Evolutionary conservation across 148 eudicot genomes (phyloP).

Genomic region (Euryodendron excelsum): DNA sequence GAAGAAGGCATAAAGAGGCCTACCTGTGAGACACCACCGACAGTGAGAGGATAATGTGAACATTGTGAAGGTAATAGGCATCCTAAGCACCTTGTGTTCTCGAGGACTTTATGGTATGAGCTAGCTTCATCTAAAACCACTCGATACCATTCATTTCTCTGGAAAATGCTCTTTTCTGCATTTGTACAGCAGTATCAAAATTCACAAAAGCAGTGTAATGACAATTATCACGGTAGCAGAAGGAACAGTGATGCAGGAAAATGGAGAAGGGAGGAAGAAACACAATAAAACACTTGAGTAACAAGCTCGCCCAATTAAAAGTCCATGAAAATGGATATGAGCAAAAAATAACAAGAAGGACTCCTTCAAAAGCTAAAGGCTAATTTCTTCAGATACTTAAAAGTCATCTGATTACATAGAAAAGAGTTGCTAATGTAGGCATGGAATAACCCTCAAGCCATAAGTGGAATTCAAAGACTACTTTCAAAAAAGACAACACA

Average conservation of each 20-base stretch:
- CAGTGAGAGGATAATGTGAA: constrained; percentile 50
- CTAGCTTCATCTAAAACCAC: constrained; percentile 74
- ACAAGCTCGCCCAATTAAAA: too few species aligned
- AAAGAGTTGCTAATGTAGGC: background rate
- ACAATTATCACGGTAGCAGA: background rate
- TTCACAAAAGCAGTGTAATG: background rate
- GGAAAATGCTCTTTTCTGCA: constrained; percentile 45
- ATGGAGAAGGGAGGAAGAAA: too few species aligned
- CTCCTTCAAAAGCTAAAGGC: too few species aligned
- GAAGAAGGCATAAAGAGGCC: constrained; percentile 60
- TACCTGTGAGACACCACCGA: constrained; percentile 74
- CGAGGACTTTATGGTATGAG: constrained; percentile 60
- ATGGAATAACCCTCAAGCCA: too few species aligned
- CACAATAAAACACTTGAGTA: too few species aligned
- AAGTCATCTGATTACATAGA: too few species aligned
- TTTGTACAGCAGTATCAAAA: constrained; percentile 34
- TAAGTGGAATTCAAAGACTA: too few species aligned
- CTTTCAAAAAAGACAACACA: too few species aligned
- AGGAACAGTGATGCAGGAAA: background rate
- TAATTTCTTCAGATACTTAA: too few species aligned
- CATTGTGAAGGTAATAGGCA: too few species aligned
- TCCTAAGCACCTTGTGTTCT: constrained; percentile 57
- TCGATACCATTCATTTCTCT: constrained; percentile 55
- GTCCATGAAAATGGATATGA: too few species aligned
- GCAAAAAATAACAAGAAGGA: too few species aligned